phyloP scores from a whole-genome alignment of 2,329 filamentous ascomycete genomes.

The Colletotrichum kahawae region DNA sequence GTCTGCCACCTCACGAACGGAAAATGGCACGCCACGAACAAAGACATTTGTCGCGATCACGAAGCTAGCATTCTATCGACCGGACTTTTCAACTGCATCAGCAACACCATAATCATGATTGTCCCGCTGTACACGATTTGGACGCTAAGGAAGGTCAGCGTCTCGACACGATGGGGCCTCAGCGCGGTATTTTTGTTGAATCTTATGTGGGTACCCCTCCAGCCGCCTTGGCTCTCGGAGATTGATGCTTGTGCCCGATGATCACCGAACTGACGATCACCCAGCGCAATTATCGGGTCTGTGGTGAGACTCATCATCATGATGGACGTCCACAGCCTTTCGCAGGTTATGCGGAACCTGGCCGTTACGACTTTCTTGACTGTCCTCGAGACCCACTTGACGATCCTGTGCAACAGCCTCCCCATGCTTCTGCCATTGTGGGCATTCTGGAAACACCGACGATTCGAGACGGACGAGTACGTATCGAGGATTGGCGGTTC shows the following conservation, averaged over 20 bases:
- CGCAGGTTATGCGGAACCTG: constrained; percentile 27
- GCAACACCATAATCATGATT: constrained; percentile 41
- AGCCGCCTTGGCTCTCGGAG: neutral
- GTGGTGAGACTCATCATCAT: constrained; percentile 27
- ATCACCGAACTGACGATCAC: neutral
- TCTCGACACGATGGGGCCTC: constrained; percentile 30
- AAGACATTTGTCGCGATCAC: constrained; percentile 39
- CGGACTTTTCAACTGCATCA: constrained; percentile 42
- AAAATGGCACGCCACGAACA: constrained; percentile 24
- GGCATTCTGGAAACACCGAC: constrained; percentile 3
- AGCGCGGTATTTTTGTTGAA: constrained; percentile 33
- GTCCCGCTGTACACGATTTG: constrained; percentile 42
- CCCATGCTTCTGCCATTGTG: constrained; percentile 24
- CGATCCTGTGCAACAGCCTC: constrained; percentile 27
- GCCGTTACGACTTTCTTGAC: constrained; percentile 29
- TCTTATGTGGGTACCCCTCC: constrained; percentile 26
- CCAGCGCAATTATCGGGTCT: constrained; percentile 27
- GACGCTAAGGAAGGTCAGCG: constrained; percentile 34
- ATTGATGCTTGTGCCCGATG: neutral
- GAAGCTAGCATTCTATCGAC: constrained; percentile 42
- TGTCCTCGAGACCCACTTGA: constrained; percentile 25
- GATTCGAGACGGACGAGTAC: constrained; percentile 8
- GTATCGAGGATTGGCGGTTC: neutral
- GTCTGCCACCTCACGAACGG: constrained; percentile 27
- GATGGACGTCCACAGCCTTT: constrained; percentile 27